Evolutionary conservation across 345 rosid genomes (phyloP), one percentile per base, ranked within the genome.

Genomic region (Euphorbia pulcherrima): DNA sequence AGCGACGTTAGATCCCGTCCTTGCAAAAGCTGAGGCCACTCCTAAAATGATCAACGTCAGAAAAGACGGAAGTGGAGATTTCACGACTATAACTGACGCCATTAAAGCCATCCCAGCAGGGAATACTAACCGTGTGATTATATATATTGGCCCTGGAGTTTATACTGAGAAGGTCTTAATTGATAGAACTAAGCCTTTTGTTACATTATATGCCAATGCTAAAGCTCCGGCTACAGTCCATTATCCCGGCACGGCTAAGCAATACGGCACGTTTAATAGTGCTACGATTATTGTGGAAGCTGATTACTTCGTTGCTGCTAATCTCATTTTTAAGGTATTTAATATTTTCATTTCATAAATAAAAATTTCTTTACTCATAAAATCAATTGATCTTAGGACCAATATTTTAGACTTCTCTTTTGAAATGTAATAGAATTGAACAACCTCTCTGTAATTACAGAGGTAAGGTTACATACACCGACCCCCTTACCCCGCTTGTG

Each of bases 191-290:
- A 78, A 79, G 67, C 88, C 75, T 40, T 90, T 86, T 63, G 51
- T 90, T 7, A 87, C 96, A 1, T 68, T 90, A 6, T 35, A 68
- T 52, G 96, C 89, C 4, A 11, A 74, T 0, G 78, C 88, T 0
- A 60, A 74, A 4, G 53, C 55, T 18, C 78, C 67, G 77, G 84
- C 90, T 0, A 83, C 21, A 24, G n/a, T 87, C 18, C 10, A 74
- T 13, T 85, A 37, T 65, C 59, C 14, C 10, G 92, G 92, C 1
- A 82, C 80, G 0, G 97, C 97, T 0, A 28, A 6, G 3, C 1
- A 78, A 54, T 86, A 62, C 11, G 97, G 96, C 53, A 87, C 91
- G 1, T 81, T 88, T 7, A 75, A 87, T 10, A 91, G 96, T 46
- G 97, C 93, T 41, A 79, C 84, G 18, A 44, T 92, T 51, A 80